These are phyloP conservation scores for Naegleria fowleri DNA, from an alignment of 208 protist genomes.

Conservation along the genomic window DNA sequence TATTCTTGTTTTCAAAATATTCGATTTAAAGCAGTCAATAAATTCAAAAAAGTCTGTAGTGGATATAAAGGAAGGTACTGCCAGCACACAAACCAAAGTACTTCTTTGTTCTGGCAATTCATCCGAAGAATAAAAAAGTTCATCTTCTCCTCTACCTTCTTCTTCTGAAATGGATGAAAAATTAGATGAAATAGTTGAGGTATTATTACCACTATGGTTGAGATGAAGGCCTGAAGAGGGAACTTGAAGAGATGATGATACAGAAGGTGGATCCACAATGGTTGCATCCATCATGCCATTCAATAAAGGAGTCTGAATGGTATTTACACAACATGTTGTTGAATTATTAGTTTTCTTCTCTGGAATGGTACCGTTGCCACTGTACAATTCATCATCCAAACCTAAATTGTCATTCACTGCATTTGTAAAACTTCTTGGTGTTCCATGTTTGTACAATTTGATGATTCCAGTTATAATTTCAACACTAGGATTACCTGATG, in stretches of 20 bases:
- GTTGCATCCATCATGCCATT: too few species aligned
- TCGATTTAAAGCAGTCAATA: neutral
- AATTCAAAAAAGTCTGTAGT: neutral
- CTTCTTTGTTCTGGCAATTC: neutral
- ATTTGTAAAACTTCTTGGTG: neutral
- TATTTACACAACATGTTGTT: too few species aligned
- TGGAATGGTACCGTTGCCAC: neutral
- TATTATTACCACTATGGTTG: too few species aligned
- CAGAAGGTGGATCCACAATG: too few species aligned
- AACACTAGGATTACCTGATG: neutral
- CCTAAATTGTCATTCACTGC: neutral
- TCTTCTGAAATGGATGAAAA: neutral
- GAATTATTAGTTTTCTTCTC: neutral
- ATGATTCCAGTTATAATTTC: neutral
- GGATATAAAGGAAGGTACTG: neutral
- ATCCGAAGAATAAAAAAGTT: neutral
- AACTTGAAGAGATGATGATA: too few species aligned
- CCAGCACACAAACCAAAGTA: neutral
- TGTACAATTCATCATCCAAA: neutral
- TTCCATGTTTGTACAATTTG: slow-evolving; percentile 21
- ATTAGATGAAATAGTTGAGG: neutral
- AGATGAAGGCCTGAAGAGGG: too few species aligned
- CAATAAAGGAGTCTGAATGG: too few species aligned
- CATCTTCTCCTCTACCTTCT: neutral
- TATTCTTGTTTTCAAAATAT: neutral